Evolutionary conservation across 805 yeast genomes (phyloP).

Genomic region (Kurtzmaniella fragi): DNA sequence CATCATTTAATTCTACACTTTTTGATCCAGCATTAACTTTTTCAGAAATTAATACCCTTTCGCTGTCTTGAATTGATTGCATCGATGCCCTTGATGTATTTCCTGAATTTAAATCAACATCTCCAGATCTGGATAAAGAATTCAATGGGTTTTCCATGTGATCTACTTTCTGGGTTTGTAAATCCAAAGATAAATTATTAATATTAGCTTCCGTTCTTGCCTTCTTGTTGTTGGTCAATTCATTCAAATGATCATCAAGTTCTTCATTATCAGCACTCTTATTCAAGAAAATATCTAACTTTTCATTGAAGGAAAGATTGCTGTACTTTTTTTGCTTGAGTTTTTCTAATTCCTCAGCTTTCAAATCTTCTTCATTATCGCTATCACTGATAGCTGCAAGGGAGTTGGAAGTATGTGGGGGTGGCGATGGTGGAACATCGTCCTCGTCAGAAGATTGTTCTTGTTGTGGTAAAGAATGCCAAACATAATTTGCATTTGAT

Average conservation of each 20-base stretch:
- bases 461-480: conserved; percentile 4
- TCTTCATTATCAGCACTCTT: conserved; percentile 13
- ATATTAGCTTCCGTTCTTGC: conserved; percentile 28
- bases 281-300: conserved; percentile 36
- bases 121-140: conserved; percentile 22
- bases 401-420: conserved; percentile 15
- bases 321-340: conserved; percentile 18
- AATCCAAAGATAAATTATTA: conserved; percentile 26
- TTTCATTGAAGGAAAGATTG: conserved; percentile 38
- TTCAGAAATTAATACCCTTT: conserved; percentile 21
- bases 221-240: conserved; percentile 20
- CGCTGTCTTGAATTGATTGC: conserved; percentile 26
- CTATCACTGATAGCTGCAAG: conserved; percentile 7
- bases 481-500: conserved; percentile 1
- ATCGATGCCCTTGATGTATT: conserved; percentile 40
- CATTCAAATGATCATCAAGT: conserved; percentile 32
- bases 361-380: conserved; percentile 9
- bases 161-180: conserved; percentile 14
- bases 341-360: conserved; percentile 10
- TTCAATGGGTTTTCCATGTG: conserved; percentile 28
- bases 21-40: conserved; percentile 11
- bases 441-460: conserved; percentile 3
- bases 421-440: conserved; percentile 26
- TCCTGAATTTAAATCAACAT: conserved; percentile 20
- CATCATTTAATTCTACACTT: conserved; percentile 36